A percentile compares a stretch with the other conserved stretches of the same genome.
Conservation (phyloP, 1,139 yeast species). For the Geotrichum carabidarum region DNA sequence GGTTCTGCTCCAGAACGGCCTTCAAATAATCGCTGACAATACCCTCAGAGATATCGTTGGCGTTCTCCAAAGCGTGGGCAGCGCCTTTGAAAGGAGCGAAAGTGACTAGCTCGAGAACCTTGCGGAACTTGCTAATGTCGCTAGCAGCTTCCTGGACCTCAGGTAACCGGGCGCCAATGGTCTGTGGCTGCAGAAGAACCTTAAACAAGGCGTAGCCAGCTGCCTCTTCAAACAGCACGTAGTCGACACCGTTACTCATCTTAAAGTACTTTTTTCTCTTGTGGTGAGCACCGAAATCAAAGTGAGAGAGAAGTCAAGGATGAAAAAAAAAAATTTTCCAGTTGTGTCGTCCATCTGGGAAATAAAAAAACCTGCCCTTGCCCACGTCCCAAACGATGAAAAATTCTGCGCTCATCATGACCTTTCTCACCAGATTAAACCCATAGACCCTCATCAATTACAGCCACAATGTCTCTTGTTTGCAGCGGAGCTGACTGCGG, state of each 20-base stretch:
- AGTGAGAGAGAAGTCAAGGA: no score
- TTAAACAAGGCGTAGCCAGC: constrained; percentile 97
- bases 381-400: constrained; percentile 2
- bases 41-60: constrained; percentile 97
- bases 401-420: background rate
- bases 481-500: constrained; percentile 84
- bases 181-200: constrained; percentile 90
- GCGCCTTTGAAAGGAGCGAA: constrained; percentile 99
- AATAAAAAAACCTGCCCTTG: background rate
- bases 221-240: constrained; percentile 94
- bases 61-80: constrained; percentile 96
- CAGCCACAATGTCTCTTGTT: constrained; percentile 6
- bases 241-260: constrained; percentile 51
- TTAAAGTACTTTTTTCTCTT: background rate
- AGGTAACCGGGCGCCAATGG: constrained; percentile 81
- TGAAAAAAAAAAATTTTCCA: constrained; percentile 5
- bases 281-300: no score
- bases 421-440: background rate
- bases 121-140: constrained; percentile 84
- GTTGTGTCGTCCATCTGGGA: background rate
- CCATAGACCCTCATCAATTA: background rate
- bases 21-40: constrained; percentile 88
- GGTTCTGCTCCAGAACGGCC: constrained; percentile 79
- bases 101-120: constrained; percentile 86
- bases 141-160: constrained; percentile 91